phyloP scores from a whole-genome alignment of 1,139 yeast genomes.

The Candida tetrigidarum region DNA sequence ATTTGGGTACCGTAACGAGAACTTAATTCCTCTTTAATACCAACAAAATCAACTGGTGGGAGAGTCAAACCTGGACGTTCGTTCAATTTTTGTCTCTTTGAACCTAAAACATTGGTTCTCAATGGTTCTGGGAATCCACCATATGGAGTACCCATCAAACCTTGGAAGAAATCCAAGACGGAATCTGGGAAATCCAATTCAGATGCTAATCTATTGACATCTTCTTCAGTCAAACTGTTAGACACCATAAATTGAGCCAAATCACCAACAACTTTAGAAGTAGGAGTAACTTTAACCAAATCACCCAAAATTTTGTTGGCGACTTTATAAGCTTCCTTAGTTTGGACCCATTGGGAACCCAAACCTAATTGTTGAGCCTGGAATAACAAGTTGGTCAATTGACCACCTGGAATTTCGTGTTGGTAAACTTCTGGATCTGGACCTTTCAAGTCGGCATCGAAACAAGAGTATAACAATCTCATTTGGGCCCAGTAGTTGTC shows the following conservation, averaged over 20 bases:
- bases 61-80: slow-evolving; percentile 91
- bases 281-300: slow-evolving; percentile 97
- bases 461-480: slow-evolving; percentile 94
- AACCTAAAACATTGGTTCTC: slow-evolving; percentile 80
- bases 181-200: slow-evolving; percentile 98
- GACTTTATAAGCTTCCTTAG: slow-evolving; percentile 89
- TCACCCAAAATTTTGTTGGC: slow-evolving; percentile 94
- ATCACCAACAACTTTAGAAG: slow-evolving; percentile 98
- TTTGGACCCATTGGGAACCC: slow-evolving; percentile 95
- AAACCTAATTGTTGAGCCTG: slow-evolving; percentile 99
- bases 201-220: slow-evolving; percentile 82
- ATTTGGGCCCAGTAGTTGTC: slow-evolving; percentile 99
- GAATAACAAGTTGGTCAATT: slow-evolving; percentile 94
- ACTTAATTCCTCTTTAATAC: slow-evolving; percentile 71
- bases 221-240: slow-evolving; percentile 83
- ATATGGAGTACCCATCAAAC: slow-evolving; percentile 98
- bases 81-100: slow-evolving; percentile 87
- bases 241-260: slow-evolving; percentile 99
- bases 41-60: slow-evolving; percentile 77
- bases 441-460: slow-evolving; percentile 98
- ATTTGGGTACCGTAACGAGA: slow-evolving; percentile 64
- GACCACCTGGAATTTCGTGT: slow-evolving; percentile 99
- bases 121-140: slow-evolving; percentile 99
- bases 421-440: slow-evolving; percentile 99
- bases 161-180: slow-evolving; percentile 97